A percentile compares a stretch with the other conserved stretches of the same genome.
Evolutionary conservation across 2,329 filamentous ascomycete genomes (phyloP).

Genomic region (Aspergillus pseudoglaucus): DNA sequence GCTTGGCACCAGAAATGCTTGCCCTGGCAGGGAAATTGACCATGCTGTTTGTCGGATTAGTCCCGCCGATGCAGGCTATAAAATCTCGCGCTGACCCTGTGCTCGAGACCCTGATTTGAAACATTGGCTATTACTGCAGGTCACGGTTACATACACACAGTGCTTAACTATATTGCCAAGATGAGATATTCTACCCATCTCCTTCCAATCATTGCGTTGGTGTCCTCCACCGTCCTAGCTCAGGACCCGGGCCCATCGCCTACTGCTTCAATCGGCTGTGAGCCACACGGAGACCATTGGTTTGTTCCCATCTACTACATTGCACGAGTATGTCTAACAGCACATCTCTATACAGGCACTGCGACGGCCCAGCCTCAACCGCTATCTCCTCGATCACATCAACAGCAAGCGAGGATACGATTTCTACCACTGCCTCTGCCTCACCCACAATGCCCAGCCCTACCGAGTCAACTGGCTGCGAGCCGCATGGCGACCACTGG

Average conservation of each 20-base stretch:
- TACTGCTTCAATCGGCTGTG: slow-evolving; percentile 22
- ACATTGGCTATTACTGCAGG: no score
- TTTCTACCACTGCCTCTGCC: no score
- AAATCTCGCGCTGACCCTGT: no score
- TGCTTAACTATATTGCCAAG: not conserved
- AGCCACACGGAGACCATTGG: slow-evolving; percentile 24
- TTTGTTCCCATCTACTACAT: slow-evolving; percentile 3
- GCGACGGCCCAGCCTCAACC: slow-evolving; percentile 19
- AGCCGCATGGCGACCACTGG: slow-evolving; percentile 19
- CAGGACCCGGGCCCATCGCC: slow-evolving; percentile 23
- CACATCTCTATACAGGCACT: slow-evolving; percentile 17
- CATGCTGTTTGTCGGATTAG: no score
- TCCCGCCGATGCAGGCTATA: no score
- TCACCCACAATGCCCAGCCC: slow-evolving; percentile 12
- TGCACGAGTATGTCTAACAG: not conserved
- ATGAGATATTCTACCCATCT: slow-evolving; percentile 13
- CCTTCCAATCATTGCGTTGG: slow-evolving; percentile 12
- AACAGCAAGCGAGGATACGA: no score
- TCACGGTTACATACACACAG: no score
- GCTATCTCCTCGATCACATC: not conserved
- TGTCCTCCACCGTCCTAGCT: slow-evolving; percentile 10
- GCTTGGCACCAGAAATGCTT: slow-evolving; percentile 9
- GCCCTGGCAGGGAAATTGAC: no score
- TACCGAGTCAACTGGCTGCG: slow-evolving; percentile 15
- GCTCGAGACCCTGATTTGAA: no score